Base-by-base conservation (phyloP, 148 eudicot genomes). In the Rhododendron molle region DNA sequence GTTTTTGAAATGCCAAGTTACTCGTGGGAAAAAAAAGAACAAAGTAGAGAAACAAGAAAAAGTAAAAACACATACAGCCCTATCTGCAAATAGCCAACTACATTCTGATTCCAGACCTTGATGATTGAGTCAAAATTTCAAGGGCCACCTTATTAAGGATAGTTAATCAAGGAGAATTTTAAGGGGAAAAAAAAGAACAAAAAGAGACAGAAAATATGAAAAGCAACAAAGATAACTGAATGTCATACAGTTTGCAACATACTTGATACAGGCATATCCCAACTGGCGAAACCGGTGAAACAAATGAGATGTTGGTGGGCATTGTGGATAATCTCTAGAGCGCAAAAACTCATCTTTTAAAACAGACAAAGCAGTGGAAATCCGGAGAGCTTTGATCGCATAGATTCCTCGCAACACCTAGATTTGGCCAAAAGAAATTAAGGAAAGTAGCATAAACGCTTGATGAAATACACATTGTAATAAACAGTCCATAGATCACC, bases 201-300 rank as follows among this genome's bases (percentile, higher is more conserved):
- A 76, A 54, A 23, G 8, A 40, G 60, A 80, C 2, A 71, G 38
- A 71, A 32, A 30, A 30, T 14, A 71, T 14, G 38, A 71, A 71
- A 80, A 56, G 38, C 12, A 49, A 67, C 49, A 36, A 43, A 49
- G 38, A 26, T 0, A 67, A 52, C 30, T 38, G 20, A 58, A 50
- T 32, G 67, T 12, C 16, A 34, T 23, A 69, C 78, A 40, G 44
- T 46, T 54, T 56, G 81, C 76, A 62, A 85, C 90, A 84, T 91
- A 97, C 99, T 92, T 94, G 93, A 97, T 95, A 87, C 98, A 97
- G 56, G 99, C 99, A 89, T 95, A 93, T 87, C 99, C 99, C 90
- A 97, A 83, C 89, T 95, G 94, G 34, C 99, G 97, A 86, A 97
- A 97, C 32, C 95, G 96, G 86, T 97, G 98, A 88, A 95, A 97